Percentiles rank a stretch among this genome's conserved stretches.
phyloP scores from a whole-genome alignment of 768 basidiomycete species.

The Chalciporus piperatus region DNA sequence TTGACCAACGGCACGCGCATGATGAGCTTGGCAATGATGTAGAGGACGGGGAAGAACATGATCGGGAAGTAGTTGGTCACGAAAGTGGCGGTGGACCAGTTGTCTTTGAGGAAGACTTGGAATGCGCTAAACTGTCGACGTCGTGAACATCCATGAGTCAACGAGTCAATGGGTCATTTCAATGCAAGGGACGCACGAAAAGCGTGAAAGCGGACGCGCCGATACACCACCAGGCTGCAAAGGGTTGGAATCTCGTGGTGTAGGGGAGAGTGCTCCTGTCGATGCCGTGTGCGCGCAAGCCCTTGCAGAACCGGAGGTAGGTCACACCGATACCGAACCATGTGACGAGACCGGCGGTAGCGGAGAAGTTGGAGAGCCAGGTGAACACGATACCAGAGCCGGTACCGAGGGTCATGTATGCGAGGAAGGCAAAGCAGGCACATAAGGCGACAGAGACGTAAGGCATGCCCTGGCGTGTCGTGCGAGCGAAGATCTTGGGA shows the following conservation, averaged over 20 bases:
- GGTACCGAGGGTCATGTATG: slow-evolving; percentile 39
- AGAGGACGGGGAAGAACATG: slow-evolving; percentile 46
- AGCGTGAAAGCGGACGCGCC: slow-evolving; percentile 27
- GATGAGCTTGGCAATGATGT: slow-evolving; percentile 26
- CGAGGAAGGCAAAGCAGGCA: slow-evolving; percentile 33
- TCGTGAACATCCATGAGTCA: neutral
- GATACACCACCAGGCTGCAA: slow-evolving; percentile 36
- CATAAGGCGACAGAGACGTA: slow-evolving; percentile 36
- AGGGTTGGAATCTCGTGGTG: slow-evolving; percentile 39
- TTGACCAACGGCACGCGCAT: slow-evolving; percentile 9
- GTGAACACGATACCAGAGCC: slow-evolving; percentile 40
- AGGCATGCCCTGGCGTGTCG: slow-evolving; percentile 41
- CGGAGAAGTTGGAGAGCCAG: slow-evolving; percentile 37
- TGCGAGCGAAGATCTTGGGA: slow-evolving; percentile 48
- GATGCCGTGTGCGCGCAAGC: slow-evolving; percentile 49
- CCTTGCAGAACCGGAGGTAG: slow-evolving; percentile 46
- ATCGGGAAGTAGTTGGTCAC: slow-evolving; percentile 43
- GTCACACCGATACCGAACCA: slow-evolving; percentile 46
- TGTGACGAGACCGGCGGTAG: slow-evolving; percentile 40
- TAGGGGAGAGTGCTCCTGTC: slow-evolving; percentile 48
- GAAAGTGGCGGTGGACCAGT: slow-evolving; percentile 39
- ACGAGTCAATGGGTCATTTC: neutral
- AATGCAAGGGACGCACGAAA: slow-evolving; percentile 30
- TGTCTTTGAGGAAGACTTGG: slow-evolving; percentile 39
- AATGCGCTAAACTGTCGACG: slow-evolving; percentile 37